Evolutionary conservation across 192 early-diverging fungal species (phyloP), one percentile per base, ranked within the genome.

Genomic region (Bifiguratus adelaidae): DNA sequence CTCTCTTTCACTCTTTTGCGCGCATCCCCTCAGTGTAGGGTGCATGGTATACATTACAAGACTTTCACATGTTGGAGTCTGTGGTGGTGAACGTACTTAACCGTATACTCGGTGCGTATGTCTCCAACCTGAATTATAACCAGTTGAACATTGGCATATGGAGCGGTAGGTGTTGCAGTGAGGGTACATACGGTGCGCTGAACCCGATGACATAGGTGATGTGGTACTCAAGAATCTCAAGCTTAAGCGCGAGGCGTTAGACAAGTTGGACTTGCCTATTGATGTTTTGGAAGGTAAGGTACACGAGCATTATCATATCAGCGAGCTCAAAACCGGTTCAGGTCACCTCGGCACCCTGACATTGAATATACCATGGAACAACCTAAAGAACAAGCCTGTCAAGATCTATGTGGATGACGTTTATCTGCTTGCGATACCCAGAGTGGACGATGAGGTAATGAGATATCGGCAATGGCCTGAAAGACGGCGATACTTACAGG

Each of bases 81-180:
- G 62, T 89, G 7, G 86, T 85, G 13, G 81, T 82, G 13, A 83
- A 68, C 38, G 61, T 89, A 19, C 69, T 89, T 43, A 89, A 89
- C 53, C 70, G 78, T 41, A 76, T 97, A 53, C 80, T 97, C 25
- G 94, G 94, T 32, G 90, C 91, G 54, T 95, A 95, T 78, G 89
- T 95, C 32, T 81, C 82, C 26, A 94, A 96, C 65, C 75, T 98
- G 19, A 90, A 95, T 53, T 85, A 86, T 23, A 87, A 80, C 41
- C 92, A 98, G 77, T 81, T 98, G 48, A 88, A 88, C 48, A 81
- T 98, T 44, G 92, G 83, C 24, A 88, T 98, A 38, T 98, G 92
- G 95, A 78, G 81, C 53, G 91, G 89, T 88, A 82, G n/a, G 57
- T 47, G n/a, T 3, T 19, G 26, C 18, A 28, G 15, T 3, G n/a